Evolutionary conservation across 768 basidiomycete species (phyloP), one percentile per base, ranked within the genome.

Genomic region (Filobasidium wieringae): DNA sequence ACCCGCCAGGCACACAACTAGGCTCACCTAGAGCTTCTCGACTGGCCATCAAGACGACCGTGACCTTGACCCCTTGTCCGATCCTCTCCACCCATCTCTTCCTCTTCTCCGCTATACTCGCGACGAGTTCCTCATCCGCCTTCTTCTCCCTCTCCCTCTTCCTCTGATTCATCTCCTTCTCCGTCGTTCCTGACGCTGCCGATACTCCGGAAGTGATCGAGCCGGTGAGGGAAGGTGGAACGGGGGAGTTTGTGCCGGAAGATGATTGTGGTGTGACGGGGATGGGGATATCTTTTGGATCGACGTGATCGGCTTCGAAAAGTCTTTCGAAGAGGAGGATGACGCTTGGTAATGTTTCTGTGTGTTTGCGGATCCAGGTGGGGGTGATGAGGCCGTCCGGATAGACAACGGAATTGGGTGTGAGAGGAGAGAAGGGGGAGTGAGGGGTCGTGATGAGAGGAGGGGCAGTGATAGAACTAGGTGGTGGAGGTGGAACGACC

Each of bases 321-420:
- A 97, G 78, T 55, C 87, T 82, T 55, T 87, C 75, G 71, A 96
- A 95, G 60, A 95, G 78, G 8, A 97, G 87, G 72, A 96, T 93
- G 0, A 96, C 92, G 24, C 88, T 85, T 0, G 95, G 95, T 0
- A 96, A 75, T 31, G 95, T 82, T 0, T 87, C 82, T 0, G 87
- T 87, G 68, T 99, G 95, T 74, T 97, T 99, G 41, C 91, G 80
- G 32, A 97, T 83, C 95, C 95, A 99, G 70, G 97, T 89, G 0
- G 95, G 95, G 2, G 95, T 90, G 53, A 99, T 89, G 54, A 99
- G 76, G 0, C 95, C 95, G 69, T 99, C 95, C 0, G 95, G 95
- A 72, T 89, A 81, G 8, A 95, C 77, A 0, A 95, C 93, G 0
- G 91, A 95, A 0, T 85, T 79, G 0, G 85, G 84, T 0, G 87